These are phyloP conservation scores for Candida ovalis DNA, from an alignment of 805 yeast species.

Conservation along the genomic window DNA sequence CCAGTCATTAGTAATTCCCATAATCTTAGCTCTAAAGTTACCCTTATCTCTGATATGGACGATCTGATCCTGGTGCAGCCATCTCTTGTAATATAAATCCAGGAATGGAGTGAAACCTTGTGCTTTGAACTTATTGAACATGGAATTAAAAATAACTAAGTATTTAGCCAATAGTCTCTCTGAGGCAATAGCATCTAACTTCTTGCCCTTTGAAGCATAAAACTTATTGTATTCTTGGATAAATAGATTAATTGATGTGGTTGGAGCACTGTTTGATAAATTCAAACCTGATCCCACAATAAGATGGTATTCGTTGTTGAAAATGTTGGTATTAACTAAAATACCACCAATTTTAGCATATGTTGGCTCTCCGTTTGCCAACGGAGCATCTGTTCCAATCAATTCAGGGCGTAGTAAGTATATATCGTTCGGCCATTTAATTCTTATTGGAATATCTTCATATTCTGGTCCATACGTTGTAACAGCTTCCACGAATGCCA, in stretches of 20 bases:
- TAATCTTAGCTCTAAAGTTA: constrained; percentile 53
- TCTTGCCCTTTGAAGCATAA: constrained; percentile 38
- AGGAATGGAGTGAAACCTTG: constrained; percentile 70
- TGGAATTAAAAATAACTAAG: constrained; percentile 59
- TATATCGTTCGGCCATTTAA: constrained; percentile 97
- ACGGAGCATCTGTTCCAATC: constrained; percentile 29
- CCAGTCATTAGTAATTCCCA: constrained; percentile 80
- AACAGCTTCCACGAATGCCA: constrained; percentile 81
- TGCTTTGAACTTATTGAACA: constrained; percentile 52
- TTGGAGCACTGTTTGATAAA: constrained; percentile 81
- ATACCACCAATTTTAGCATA: constrained; percentile 82
- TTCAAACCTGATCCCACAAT: constrained; percentile 89
- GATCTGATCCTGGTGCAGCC: constrained; percentile 80
- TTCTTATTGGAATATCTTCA: constrained; percentile 68
- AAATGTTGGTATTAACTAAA: constrained; percentile 71
- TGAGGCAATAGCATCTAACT: constrained; percentile 26
- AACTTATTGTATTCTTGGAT: constrained; percentile 56
- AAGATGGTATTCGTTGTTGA: constrained; percentile 56
- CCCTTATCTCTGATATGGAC: constrained; percentile 54
- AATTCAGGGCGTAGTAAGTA: constrained; percentile 69
- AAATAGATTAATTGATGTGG: constrained; percentile 79
- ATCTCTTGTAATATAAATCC: constrained; percentile 67
- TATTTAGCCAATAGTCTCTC: constrained; percentile 64
- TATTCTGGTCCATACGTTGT: constrained; percentile 49
- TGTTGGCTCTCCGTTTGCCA: constrained; percentile 46